Evolutionary conservation across 179 eudicot species (phyloP), one percentile per base, ranked within the genome.

Genomic region (Beta macrorhiza): DNA sequence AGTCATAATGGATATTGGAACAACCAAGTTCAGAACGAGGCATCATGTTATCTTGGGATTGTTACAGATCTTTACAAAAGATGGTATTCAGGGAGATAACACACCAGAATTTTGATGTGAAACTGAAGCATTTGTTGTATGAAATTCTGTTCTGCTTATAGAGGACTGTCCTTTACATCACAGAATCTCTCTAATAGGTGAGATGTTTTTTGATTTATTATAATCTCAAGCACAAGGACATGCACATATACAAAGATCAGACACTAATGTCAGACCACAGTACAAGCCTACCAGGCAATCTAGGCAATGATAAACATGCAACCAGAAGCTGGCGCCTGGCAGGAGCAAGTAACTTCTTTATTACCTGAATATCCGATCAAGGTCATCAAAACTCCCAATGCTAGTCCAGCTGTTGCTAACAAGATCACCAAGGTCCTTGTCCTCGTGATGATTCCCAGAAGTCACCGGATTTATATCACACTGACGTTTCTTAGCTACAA

Each of bases 331-430:
- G 15, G 25, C 29, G 52, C n/a, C 53, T 49, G 15, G 42, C 29
- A 72, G 45, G 47, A 77, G 51, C 79, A 82, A 83, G 64, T 49
- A 82, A 58, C 62, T 29, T 78, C 74, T 37, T 73, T 51, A 53
- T 83, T 89, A 94, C 98, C 97, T 91, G 83, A 94, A 94, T 76
- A 94, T 91, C 75, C 89, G 89, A 81, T 93, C 96, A 51, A 94
- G 93, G 85, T 93, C 98, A 80, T 94, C 97, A 77, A 94, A 94
- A 82, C 93, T 89, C 77, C 91, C 98, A 86, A 94, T 90, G 85
- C 87, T 90, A 80, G 87, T 92, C 98, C 98, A 94, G 69, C 89
- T 86, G 83, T 91, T 90, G 81, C 89, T 91, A 83, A 90, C 90
- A 59, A 93, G 83, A 76, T 91, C 93, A 74, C 89, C 88, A 79